Evolutionary conservation across 129 eudicot species (phyloP), one percentile per base, ranked within the genome.

Genomic region (Silybum marianum): DNA sequence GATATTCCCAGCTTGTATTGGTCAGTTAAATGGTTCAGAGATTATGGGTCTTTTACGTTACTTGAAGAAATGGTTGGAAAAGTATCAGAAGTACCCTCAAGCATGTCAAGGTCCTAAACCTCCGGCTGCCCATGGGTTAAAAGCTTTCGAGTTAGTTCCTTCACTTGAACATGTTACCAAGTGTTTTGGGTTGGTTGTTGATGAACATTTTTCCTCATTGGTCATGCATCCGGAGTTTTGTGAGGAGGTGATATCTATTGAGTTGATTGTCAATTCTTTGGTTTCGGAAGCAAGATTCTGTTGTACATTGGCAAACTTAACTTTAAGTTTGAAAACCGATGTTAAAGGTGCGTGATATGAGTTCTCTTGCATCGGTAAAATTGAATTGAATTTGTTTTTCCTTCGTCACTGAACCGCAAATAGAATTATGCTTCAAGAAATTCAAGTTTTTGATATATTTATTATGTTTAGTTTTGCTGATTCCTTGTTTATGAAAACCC

Each of bases 21-120:
- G 92, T 25, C 86, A 88, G 86, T 80, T 92, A 58, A 83, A 85
- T 78, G 89, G 89, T 39, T 82, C 78, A 30, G 92, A 92, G 84
- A 78, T 88, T 58, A 74, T 86, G 87, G 74, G 84, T 66, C 80
- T 92, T 81, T 74, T 90, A 82, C 66, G 74, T 76, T 92, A 92
- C 73, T 70, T 90, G 74, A 87, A 78, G 23, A 92, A 88, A 83
- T 92, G 94, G 94, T 77, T 92, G 83, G 83, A 76, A 42, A 92
- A 92, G 73, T 92, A 89, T 67, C 88, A 92, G 78, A 92, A 87
- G 83, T 92, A 88, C 76, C 92, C 97, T 44, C 88, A 86, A 72
- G 94, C 78, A 19, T 54, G 69, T 60, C 89, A 89, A 16, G 86
- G 88, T 74, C 84, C 85, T 13, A 78, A 86, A 69, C 88, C 82